Conservation (phyloP, 495 filamentous ascomycete species). For the Penicillium lagena region DNA sequence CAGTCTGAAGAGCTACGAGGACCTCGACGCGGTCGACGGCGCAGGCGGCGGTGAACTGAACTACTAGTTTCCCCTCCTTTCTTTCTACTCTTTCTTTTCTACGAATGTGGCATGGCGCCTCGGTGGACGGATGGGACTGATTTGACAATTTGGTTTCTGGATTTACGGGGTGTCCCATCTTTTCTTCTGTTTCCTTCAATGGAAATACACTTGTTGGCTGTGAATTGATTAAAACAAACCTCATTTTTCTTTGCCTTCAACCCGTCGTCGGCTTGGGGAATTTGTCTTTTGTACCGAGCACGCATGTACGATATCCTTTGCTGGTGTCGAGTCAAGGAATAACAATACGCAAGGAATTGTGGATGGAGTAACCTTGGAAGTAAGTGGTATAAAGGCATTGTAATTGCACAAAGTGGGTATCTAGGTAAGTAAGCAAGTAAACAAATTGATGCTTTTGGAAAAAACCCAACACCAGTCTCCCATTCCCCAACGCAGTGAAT, state of each 20-base stretch:
- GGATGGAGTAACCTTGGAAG: no score
- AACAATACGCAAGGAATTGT: no score
- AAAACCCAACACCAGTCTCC: no score
- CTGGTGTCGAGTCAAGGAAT: no score
- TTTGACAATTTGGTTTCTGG: neutral
- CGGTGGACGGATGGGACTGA: neutral
- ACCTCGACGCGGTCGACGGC: constrained; percentile 71
- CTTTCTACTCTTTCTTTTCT: neutral
- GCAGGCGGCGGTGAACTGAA: constrained; percentile 54
- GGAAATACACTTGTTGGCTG: neutral
- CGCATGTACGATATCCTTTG: constrained; percentile 2
- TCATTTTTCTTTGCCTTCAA: neutral
- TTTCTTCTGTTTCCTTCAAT: no score
- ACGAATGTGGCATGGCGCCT: neutral
- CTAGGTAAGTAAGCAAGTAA: no score
- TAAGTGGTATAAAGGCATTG: no score
- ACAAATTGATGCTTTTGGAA: no score
- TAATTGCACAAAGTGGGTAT: no score
- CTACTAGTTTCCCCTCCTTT: constrained; percentile 35
- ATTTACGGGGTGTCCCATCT: no score
- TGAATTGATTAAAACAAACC: neutral
- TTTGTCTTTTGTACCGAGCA: neutral
- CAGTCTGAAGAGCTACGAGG: constrained; percentile 92
- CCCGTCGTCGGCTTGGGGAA: neutral
- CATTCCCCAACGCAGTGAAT: no score